These are phyloP conservation scores for Melaleuca alternifolia DNA, from an alignment of 345 rosid genomes.

Conservation along the genomic window DNA sequence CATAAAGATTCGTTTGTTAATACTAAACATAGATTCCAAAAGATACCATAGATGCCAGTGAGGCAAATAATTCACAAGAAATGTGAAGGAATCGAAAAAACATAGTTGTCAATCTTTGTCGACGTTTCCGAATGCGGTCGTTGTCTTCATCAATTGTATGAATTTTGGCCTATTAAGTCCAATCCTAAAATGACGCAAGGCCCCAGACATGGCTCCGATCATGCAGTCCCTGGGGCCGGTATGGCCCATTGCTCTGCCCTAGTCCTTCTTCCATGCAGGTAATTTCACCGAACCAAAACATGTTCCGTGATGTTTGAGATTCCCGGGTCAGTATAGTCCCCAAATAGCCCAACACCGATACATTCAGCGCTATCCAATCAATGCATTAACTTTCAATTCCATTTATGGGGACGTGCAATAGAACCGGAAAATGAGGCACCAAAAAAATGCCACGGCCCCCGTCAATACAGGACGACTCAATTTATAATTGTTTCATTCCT, in stretches of 20 bases:
- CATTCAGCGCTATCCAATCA: background rate
- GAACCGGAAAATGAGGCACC: background rate
- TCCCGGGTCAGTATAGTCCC: background rate
- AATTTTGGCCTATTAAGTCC: background rate
- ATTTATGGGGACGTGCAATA: background rate
- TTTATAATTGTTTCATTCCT: background rate
- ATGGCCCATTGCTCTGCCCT: background rate
- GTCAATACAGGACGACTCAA: background rate
- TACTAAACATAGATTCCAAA: background rate
- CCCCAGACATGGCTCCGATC: background rate
- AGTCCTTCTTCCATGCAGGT: background rate
- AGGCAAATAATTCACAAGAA: background rate
- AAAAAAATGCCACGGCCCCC: background rate
- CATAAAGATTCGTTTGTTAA: background rate
- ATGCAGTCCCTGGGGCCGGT: background rate
- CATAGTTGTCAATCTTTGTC: background rate
- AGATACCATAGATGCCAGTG: background rate
- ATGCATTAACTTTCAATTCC: background rate
- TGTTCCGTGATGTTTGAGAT: background rate
- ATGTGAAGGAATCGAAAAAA: background rate
- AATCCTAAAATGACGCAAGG: background rate
- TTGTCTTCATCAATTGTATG: background rate
- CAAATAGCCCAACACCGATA: background rate
- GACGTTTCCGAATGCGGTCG: too few relatives aligned
- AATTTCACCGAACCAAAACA: background rate